Evolutionary conservation across 1,284 basidiomycete genomes (phyloP), one percentile per base, ranked within the genome.

Genomic region (Apiotrichum siamense): DNA sequence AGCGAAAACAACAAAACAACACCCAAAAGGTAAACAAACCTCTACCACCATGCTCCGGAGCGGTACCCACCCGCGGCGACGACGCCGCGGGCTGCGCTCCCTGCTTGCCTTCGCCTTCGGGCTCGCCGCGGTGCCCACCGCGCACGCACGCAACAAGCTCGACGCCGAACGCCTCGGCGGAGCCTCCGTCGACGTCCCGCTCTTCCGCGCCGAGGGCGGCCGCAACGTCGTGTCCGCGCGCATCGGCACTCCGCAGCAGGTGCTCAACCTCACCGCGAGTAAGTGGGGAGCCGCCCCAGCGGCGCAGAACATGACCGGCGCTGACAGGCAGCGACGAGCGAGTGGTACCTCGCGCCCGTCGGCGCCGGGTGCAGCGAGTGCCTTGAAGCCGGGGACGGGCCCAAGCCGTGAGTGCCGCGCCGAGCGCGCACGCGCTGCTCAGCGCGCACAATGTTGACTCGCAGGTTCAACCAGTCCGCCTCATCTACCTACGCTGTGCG

Each of bases 191-290:
- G 31, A 61, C 1, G 48, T 70, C 9, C 61, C 64, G 1, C 49
- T 74, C 10, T 64, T 59, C 33, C 57, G 70, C 5, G 57, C 58
- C 3, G 62, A 55, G 2, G 62, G 59, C 1, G 65, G 65, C 0
- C 64, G 60, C 3, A 72, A 70, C 43, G 57, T 65, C 1, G 45
- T 74, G n/a, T 43, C 46, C 7, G 57, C 66, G 0, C 55, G 53
- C 0, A 36, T 72, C 5, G 70, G 70, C 11, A 64, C 56, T 3
- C 64, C 63, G n/a, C 49, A 53, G 12, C 61, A 63, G 25, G 35
- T 52, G 3, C 37, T 71, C 36, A 67, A 69, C 36, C 48, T 74
- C 40, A 69, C 69, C 3, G 41, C 41, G 9, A 31, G 41, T 43
- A 18, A 4, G 41, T 43, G 1, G 11, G 15, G 7, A 31, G 15